Evolutionary conservation across 768 basidiomycete species (phyloP), one percentile per base, ranked within the genome.

Genomic region (Phlegmacium glaucopus): DNA sequence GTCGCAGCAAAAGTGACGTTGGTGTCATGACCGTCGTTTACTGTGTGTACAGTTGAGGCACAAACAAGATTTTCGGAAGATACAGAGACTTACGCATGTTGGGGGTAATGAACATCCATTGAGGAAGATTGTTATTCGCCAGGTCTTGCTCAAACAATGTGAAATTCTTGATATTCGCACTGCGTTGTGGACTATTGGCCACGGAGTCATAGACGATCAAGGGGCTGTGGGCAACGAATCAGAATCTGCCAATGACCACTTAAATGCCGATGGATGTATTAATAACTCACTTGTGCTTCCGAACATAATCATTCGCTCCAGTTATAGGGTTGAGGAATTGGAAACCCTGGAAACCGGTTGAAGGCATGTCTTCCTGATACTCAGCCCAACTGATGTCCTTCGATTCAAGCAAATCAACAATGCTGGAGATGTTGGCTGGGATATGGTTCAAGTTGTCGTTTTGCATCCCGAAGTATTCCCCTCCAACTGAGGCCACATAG

Each of bases 101-200:
- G 9, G 83, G 83, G 1, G 83, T 83, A 44, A 85, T 67, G 52
- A 79, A 83, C 8, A 70, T 52, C 79, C 81, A 85, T 45, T 83
- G 82, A 9, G 82, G 75, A 36, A 85, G 60, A 1, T 65, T 66
- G 38, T 72, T 61, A 8, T 72, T 72, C 17, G 70, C 70, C 12
- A 82, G 62, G 52, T 85, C 84, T 22, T 67, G 63, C 8, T 77
- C 75, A 52, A 85, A 81, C 58, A 83, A 71, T 47, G 83, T 83
- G 58, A 82, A 84, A 60, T 80, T 83, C 28, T 82, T 72, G 42
- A 76, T 70, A 15, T 73, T 71, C 9, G 56, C 52, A 10, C 67
- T 63, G 35, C 82, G 78, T 0, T 60, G 54, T 1, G 70, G 51
- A 17, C 71, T 69, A 22, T 61, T 58, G 3, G 75, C 69, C 26